Evolutionary conservation across 2,329 filamentous ascomycete genomes (phyloP).

Genomic region (Trichoderma brevicompactum): DNA sequence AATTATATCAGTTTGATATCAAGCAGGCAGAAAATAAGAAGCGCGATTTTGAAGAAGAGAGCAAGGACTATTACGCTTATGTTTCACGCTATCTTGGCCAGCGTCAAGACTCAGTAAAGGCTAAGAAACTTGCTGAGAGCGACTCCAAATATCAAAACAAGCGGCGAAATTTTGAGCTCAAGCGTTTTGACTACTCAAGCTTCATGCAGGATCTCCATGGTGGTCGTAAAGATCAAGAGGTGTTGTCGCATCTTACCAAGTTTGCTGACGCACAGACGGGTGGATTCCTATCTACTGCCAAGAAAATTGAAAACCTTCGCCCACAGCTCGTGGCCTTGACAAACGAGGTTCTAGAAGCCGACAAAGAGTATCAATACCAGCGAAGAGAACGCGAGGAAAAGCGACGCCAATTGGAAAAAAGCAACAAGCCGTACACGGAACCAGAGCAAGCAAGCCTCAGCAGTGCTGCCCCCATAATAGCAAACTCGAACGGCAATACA

Average conservation of each 20-base stretch:
- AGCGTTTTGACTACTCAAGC: constrained; percentile 97
- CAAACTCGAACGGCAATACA: constrained; percentile 50
- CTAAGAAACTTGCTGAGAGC: constrained; percentile 94
- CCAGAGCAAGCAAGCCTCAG: constrained; percentile 61
- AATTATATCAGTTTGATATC: constrained; percentile 92
- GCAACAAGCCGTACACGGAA: constrained; percentile 73
- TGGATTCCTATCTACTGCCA: constrained; percentile 79
- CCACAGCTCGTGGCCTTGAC: constrained; percentile 89
- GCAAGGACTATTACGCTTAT: constrained; percentile 97
- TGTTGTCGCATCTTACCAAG: constrained; percentile 89
- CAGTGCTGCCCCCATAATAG: constrained; percentile 40
- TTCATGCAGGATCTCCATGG: constrained; percentile 99
- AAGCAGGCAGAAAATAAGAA: constrained; percentile 97
- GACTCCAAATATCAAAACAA: constrained; percentile 97
- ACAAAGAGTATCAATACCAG: constrained; percentile 96
- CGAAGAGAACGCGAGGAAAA: constrained; percentile 96
- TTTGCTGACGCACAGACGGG: constrained; percentile 90
- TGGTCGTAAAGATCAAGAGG: constrained; percentile 96
- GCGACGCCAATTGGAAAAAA: constrained; percentile 85
- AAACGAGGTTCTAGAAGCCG: constrained; percentile 85
- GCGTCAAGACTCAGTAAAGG: constrained; percentile 91
- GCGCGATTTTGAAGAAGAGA: constrained; percentile 97
- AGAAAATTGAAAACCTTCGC: constrained; percentile 83
- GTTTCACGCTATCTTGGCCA: constrained; percentile 96
- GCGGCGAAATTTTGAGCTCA: constrained; percentile 91